Conservation (phyloP, 495 filamentous ascomycete species). For the Hypoxylon subgilvum region DNA sequence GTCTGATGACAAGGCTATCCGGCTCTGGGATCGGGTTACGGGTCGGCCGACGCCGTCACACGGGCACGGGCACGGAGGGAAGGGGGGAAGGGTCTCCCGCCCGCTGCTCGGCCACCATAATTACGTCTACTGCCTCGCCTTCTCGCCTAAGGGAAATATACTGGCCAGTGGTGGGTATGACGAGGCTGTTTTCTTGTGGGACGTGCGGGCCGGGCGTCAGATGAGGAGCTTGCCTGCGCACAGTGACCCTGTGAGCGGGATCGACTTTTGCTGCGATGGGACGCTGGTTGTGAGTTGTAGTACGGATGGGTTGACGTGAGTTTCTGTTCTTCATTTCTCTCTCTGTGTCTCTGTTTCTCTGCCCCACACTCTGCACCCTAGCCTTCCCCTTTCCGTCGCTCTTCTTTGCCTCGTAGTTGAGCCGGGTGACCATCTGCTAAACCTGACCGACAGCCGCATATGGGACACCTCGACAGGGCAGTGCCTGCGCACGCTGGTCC, state of each 20-base stretch:
- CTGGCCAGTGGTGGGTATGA: constrained; percentile 94
- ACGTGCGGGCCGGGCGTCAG: constrained; percentile 78
- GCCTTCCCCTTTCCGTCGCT: background rate
- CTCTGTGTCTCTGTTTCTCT: background rate
- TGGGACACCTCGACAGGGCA: constrained; percentile 97
- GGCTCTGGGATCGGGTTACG: constrained; percentile 85
- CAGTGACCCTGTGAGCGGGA: constrained; percentile 89
- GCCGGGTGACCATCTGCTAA: too few relatives aligned
- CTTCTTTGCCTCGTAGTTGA: background rate
- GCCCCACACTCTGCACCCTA: too few relatives aligned
- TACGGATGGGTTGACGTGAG: constrained; percentile 83
- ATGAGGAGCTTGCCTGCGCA: constrained; percentile 94
- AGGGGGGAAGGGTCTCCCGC: too few relatives aligned
- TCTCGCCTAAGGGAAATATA: constrained; percentile 95
- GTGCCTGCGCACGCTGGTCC: constrained; percentile 89
- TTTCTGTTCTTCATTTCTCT: constrained; percentile 29
- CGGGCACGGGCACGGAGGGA: too few relatives aligned
- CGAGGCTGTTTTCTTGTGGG: constrained; percentile 96
- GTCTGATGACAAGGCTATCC: constrained; percentile 93
- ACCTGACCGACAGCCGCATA: constrained; percentile 66
- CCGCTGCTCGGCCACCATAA: constrained; percentile 89
- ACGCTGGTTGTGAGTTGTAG: constrained; percentile 89
- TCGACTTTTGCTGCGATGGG: constrained; percentile 90
- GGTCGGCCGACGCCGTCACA: constrained; percentile 66
- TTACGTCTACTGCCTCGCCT: constrained; percentile 91